phyloP scores from a whole-genome alignment of 768 basidiomycete genomes.

The Tylopilus rubrobrunneus region DNA sequence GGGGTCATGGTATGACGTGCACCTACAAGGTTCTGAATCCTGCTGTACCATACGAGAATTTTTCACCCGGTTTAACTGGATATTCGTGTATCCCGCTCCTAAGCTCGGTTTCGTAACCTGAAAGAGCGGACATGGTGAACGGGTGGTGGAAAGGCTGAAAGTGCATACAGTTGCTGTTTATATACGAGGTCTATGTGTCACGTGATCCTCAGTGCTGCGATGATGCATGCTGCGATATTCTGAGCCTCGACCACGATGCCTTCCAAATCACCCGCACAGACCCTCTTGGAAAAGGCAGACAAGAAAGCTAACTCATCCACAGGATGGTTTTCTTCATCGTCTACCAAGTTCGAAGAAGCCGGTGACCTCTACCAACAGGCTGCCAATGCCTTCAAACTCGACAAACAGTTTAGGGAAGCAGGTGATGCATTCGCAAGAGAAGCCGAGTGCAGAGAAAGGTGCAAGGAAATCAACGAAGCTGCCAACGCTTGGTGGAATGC shows the following conservation, averaged over 20 bases:
- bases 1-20: conserved; percentile 3
- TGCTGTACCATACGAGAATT: conserved; percentile 89
- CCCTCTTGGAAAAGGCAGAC: conserved; percentile 80
- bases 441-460: conserved; percentile 89
- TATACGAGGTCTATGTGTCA: background rate
- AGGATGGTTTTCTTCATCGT: conserved; percentile 85
- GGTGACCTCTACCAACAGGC: conserved; percentile 95
- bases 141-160: background rate
- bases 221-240: background rate
- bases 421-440: conserved; percentile 92
- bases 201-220: conserved; percentile 12
- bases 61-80: conserved; percentile 65
- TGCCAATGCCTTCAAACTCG: conserved; percentile 89
- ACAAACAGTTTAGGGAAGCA: conserved; percentile 87
- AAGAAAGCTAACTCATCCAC: conserved; percentile 84
- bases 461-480: conserved; percentile 89
- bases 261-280: conserved; percentile 73
- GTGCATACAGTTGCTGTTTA: background rate
- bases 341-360: conserved; percentile 89
- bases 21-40: conserved; percentile 90
- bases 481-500: conserved; percentile 99
- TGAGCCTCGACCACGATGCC: conserved; percentile 44
- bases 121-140: conserved; percentile 33
- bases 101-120: conserved; percentile 39
- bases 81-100: conserved; percentile 53